Percentiles rank a stretch among this genome's conserved stretches.
These are phyloP conservation scores for Croton setiger DNA, from an alignment of 441 rosid genomes.

Conservation along the genomic window DNA sequence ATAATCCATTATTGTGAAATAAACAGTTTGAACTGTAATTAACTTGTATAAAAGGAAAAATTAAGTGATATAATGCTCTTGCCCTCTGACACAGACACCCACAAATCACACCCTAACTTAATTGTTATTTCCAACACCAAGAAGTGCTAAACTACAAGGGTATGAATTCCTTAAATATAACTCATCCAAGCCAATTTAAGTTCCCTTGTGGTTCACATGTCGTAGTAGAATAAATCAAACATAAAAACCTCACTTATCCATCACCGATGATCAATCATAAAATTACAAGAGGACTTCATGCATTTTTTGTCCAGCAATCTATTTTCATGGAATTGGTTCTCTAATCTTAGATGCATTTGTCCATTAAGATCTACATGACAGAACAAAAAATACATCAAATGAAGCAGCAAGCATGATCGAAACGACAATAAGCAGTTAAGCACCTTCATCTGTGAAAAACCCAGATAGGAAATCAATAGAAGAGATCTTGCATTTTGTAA, in stretches of 20 bases:
- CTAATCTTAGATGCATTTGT: neutral
- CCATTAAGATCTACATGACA: neutral
- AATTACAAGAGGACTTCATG: neutral
- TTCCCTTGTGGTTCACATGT: neutral
- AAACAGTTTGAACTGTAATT: neutral
- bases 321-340: neutral
- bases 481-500: conserved; percentile 62
- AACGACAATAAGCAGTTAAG: neutral
- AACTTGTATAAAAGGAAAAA: neutral
- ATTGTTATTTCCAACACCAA: neutral
- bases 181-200: neutral
- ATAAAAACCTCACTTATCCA: neutral
- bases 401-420: neutral
- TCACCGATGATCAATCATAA: no score
- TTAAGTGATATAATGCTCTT: neutral
- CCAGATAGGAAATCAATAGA: conserved; percentile 62
- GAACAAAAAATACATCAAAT: neutral
- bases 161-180: neutral
- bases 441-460: conserved; percentile 79
- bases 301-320: neutral
- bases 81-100: neutral
- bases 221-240: neutral
- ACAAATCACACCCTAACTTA: neutral
- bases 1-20: no score
- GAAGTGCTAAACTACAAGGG: neutral